These are phyloP conservation scores for Zymoseptoria tritici DNA, from an alignment of 2,329 filamentous ascomycete species.

Conservation along the genomic window DNA sequence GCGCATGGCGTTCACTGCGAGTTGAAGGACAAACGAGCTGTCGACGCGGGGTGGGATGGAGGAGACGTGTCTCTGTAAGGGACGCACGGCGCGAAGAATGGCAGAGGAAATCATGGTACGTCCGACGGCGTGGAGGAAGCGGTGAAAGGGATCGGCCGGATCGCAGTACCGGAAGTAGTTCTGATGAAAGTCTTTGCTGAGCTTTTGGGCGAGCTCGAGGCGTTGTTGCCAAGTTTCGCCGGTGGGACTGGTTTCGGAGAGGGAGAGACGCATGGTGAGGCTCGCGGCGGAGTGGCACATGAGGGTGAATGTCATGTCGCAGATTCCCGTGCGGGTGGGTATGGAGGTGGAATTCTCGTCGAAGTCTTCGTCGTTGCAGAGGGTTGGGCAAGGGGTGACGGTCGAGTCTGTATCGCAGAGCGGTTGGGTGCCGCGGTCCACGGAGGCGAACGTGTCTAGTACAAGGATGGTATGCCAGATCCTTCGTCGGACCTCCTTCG, in stretches of 20 bases:
- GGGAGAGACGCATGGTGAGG: conserved; percentile 12
- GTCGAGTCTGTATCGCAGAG: conserved; percentile 13
- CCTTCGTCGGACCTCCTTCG: conserved; percentile 23
- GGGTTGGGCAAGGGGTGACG: conserved; percentile 19
- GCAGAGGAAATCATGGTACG: conserved; percentile 19
- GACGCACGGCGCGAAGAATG: conserved; percentile 22
- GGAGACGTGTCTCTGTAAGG: conserved; percentile 18
- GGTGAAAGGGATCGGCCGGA: conserved; percentile 14
- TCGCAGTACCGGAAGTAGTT: conserved; percentile 21
- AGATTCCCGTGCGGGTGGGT: conserved; percentile 12
- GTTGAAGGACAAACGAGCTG: conserved; percentile 20
- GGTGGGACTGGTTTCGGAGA: conserved; percentile 7
- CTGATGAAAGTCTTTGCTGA: conserved; percentile 15
- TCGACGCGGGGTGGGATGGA: conserved; percentile 22
- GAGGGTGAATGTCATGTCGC: conserved; percentile 23
- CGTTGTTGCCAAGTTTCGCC: conserved; percentile 23
- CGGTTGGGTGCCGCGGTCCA: conserved; percentile 22
- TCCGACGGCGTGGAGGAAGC: conserved; percentile 17
- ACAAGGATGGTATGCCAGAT: conserved; percentile 25
- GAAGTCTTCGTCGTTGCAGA: conserved; percentile 26
- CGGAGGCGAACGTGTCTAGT: conserved; percentile 20
- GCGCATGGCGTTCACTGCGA: conserved; percentile 41
- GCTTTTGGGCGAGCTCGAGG: conserved; percentile 17
- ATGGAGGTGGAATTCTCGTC: conserved; percentile 17
- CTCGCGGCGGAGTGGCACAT: conserved; percentile 10